These are phyloP conservation scores for Mortierella sp. DNA, from an alignment of 371 early-diverging fungal genomes.

Conservation along the genomic window DNA sequence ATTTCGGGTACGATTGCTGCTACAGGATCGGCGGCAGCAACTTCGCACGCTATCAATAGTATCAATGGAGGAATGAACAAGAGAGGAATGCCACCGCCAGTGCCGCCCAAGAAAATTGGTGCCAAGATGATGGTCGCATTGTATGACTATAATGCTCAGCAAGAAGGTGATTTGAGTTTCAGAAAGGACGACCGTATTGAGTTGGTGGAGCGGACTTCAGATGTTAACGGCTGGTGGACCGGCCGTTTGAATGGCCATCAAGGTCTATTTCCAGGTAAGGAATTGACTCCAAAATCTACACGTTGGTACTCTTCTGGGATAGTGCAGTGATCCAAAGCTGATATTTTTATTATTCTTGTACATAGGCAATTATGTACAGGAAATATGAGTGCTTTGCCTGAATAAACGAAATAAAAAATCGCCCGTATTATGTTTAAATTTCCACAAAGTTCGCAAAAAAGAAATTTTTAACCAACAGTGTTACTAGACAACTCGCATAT, in stretches of 20 bases:
- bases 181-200: slow-evolving; percentile 75
- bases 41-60: slow-evolving; percentile 29
- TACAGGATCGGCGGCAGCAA: slow-evolving; percentile 37
- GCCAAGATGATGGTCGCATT: slow-evolving; percentile 67
- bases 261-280: slow-evolving; percentile 78
- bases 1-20: slow-evolving; percentile 39
- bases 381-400: slow-evolving; percentile 6
- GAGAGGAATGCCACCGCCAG: slow-evolving; percentile 37
- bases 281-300: not conserved
- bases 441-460: too few species aligned
- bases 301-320: not conserved
- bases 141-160: slow-evolving; percentile 80
- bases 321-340: too few species aligned
- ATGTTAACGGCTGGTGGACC: slow-evolving; percentile 82
- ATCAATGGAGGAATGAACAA: slow-evolving; percentile 16
- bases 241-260: slow-evolving; percentile 70
- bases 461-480: too few species aligned
- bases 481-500: too few species aligned
- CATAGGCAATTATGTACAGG: slow-evolving; percentile 24
- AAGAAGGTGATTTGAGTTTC: slow-evolving; percentile 77
- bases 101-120: slow-evolving; percentile 38
- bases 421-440: too few species aligned
- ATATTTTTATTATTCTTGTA: not conserved
- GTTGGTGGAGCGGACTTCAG: slow-evolving; percentile 68
- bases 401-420: not conserved